These are phyloP conservation scores for Penicillium sp. DNA, from an alignment of 2,329 filamentous ascomycete species.

Conservation along the genomic window DNA sequence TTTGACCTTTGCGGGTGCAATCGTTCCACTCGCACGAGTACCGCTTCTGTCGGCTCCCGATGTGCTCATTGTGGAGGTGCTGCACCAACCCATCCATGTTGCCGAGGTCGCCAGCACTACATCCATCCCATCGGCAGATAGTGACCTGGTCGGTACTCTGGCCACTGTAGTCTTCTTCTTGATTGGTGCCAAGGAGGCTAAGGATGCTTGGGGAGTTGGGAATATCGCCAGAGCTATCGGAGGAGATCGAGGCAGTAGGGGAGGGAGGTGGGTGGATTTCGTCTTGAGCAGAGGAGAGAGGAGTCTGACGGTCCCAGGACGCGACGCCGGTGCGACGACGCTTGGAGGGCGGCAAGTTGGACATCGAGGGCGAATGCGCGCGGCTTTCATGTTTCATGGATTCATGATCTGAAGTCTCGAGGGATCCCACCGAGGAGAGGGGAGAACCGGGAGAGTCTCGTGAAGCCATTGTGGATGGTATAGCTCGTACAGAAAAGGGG, in stretches of 20 bases:
- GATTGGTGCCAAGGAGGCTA: slow-evolving; percentile 41
- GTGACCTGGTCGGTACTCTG: slow-evolving; percentile 72
- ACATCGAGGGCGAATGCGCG: slow-evolving; percentile 45
- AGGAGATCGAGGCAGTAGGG: slow-evolving; percentile 72
- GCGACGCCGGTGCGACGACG: slow-evolving; percentile 48
- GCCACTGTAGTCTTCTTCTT: slow-evolving; percentile 66
- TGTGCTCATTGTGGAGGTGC: slow-evolving; percentile 89
- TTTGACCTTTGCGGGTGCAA: slow-evolving; percentile 81
- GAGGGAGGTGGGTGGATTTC: slow-evolving; percentile 43
- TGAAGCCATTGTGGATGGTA: slow-evolving; percentile 39
- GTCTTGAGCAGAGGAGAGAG: slow-evolving; percentile 46
- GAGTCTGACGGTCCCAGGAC: slow-evolving; percentile 52
- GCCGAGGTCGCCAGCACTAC: slow-evolving; percentile 66
- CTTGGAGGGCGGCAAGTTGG: slow-evolving; percentile 49
- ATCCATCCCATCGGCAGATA: slow-evolving; percentile 75
- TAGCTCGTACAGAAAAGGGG: background rate
- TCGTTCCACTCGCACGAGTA: slow-evolving; percentile 98
- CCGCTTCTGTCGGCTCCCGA: slow-evolving; percentile 89
- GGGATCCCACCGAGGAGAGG: slow-evolving; percentile 64
- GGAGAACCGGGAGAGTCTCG: slow-evolving; percentile 60
- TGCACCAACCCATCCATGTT: slow-evolving; percentile 81
- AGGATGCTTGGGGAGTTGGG: slow-evolving; percentile 65
- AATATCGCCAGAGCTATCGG: slow-evolving; percentile 84
- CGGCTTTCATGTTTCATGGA: slow-evolving; percentile 55
- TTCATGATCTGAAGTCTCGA: slow-evolving; percentile 58